phyloP scores from a whole-genome alignment of 257 asterid genomes.

The Henckelia pumila region DNA sequence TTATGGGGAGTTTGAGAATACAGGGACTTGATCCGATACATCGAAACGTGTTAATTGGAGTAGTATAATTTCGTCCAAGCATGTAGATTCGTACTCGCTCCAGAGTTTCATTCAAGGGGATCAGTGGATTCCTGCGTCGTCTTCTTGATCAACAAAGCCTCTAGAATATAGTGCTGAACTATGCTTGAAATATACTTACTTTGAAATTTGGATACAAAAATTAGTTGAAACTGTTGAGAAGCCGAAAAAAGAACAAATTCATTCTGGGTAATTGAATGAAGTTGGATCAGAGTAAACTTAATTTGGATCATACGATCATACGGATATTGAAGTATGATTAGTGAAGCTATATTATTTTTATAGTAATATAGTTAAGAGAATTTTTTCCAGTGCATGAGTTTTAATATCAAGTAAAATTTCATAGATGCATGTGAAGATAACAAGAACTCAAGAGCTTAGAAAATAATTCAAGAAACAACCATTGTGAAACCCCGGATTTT shows the following conservation, averaged over 20 bases:
- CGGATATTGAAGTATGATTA: too few species aligned
- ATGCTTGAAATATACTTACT: background rate
- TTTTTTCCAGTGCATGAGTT: background rate
- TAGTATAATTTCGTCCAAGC: slow-evolving; percentile 33
- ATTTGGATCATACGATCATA: too few species aligned
- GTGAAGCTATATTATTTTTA: background rate
- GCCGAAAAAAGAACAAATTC: background rate
- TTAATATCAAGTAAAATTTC: background rate
- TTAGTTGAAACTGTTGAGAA: too few species aligned
- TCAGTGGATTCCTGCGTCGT: slow-evolving; percentile 36
- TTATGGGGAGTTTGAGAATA: slow-evolving; percentile 41
- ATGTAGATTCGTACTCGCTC: slow-evolving; percentile 30
- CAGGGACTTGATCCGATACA: slow-evolving; percentile 30
- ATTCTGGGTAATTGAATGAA: background rate
- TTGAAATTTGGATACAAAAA: background rate
- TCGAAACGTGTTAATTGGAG: slow-evolving; percentile 43
- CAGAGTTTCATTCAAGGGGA: slow-evolving; percentile 53
- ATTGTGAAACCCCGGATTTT: too few species aligned
- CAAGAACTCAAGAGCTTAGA: background rate
- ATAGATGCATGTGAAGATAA: background rate
- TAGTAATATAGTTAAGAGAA: background rate
- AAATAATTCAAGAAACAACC: background rate
- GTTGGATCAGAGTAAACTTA: background rate
- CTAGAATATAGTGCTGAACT: background rate
- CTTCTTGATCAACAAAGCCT: background rate